Base-by-base conservation (phyloP, 257 asterid species). In the Scutellaria baicalensis region DNA sequence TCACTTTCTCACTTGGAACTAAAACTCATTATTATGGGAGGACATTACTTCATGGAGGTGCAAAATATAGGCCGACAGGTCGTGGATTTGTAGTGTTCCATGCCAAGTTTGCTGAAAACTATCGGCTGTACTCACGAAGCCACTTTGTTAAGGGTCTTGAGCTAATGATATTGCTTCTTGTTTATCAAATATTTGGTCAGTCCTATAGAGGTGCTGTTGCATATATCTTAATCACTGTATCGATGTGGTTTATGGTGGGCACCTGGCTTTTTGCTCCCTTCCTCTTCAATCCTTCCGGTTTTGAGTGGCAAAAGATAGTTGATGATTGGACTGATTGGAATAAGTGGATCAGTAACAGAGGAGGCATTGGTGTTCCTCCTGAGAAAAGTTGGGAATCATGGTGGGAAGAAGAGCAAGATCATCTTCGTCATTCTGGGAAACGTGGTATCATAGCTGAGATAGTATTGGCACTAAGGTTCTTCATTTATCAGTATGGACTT, bases 321-420 rank as follows among this genome's bases (percentile, higher is more conserved):
- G 99, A 93, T 70, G 99, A 93, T 69, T 93, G 97, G 97, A 87
- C 95, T 39, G 99, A 93, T 64, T 93, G 99, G 99, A 91, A 89
- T 69, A 93, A 93, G 83, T 93, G 99, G 99, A 91, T 93, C 11
- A 83, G 97, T 54, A 93, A 89, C 75, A 83, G 90, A 76, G 99
- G 99, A 59, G 99, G 99, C 75, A 93, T 93, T 60, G 99, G 99
- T 80, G 99, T 93, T 21, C 94, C 89, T 49, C 88, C 99, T 1
- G 95, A 84, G 84, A 93, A 91, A 76, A 93, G 99, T 84, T 93
- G 99, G 99, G 99, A 93, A 76, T 93, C 99, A 58, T 93, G 99
- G 99, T 93, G 99, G 99, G 96, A 93, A 51, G 96, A 93, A 84
- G 99, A 93, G 79, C 99, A 93, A 82, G 97, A 93, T 52, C 98